These are phyloP conservation scores for Polymyxa betae DNA, from an alignment of 208 protist species.

Conservation along the genomic window DNA sequence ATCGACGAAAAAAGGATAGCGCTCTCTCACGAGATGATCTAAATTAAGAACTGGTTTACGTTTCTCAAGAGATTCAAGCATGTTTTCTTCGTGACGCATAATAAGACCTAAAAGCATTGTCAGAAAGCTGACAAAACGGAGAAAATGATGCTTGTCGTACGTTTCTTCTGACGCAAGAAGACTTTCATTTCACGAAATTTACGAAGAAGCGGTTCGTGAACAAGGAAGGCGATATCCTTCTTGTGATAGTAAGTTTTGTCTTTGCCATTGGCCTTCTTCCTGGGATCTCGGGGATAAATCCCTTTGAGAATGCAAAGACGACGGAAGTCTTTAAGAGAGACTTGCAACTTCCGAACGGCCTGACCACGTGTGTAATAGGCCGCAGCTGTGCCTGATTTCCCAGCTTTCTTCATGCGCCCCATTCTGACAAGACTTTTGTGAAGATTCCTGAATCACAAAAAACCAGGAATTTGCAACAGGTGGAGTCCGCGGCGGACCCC, in stretches of 20 bases:
- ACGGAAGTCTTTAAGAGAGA: slow-evolving; percentile 58
- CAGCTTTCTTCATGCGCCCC: slow-evolving; percentile 33
- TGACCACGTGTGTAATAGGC: slow-evolving; percentile 87
- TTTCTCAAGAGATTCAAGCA: slow-evolving; percentile 71
- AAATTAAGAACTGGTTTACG: slow-evolving; percentile 85
- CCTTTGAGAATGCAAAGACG: slow-evolving; percentile 98
- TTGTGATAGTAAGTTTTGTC: slow-evolving; percentile 96
- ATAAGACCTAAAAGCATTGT: not conserved
- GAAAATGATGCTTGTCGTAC: not conserved
- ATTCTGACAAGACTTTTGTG: not conserved
- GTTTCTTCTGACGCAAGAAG: slow-evolving; percentile 73
- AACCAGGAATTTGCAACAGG: not conserved
- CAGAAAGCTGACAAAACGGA: slow-evolving; percentile 7
- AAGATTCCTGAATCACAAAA: not conserved
- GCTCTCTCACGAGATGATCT: slow-evolving; percentile 90
- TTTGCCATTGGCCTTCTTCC: slow-evolving; percentile 86
- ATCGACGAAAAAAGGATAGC: slow-evolving; percentile 95
- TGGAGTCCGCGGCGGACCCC: not conserved
- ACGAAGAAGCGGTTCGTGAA: slow-evolving; percentile 90
- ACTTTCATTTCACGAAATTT: slow-evolving; percentile 90
- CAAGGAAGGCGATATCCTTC: slow-evolving; percentile 95
- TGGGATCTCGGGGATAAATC: slow-evolving; percentile 94
- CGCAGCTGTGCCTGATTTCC: slow-evolving; percentile 66
- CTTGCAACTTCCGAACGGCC: slow-evolving; percentile 68
- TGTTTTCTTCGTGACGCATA: slow-evolving; percentile 58